Evolutionary conservation across 1,284 basidiomycete genomes (phyloP).

Genomic region (Amylostereum areolatum): DNA sequence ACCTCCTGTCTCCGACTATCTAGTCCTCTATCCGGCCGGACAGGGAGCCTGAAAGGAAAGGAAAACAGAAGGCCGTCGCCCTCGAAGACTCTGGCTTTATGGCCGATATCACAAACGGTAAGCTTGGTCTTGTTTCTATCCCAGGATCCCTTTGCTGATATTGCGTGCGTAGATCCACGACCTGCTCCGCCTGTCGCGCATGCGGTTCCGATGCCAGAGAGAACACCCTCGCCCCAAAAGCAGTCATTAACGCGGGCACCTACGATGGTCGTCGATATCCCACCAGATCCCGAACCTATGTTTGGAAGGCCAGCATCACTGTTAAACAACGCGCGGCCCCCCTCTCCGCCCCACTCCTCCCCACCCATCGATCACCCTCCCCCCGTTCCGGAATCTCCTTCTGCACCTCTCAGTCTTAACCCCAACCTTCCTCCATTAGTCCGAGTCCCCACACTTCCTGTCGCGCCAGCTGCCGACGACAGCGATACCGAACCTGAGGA

Average conservation of each 20-base stretch:
- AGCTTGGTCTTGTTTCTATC: constrained; percentile 3
- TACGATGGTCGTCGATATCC: no score
- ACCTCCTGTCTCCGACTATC: constrained; percentile 23
- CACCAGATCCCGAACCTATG: neutral
- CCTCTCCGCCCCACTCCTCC: neutral
- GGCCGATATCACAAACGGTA: constrained; percentile 31
- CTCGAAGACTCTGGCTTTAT: constrained; percentile 16
- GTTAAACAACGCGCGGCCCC: neutral
- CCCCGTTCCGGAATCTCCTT: neutral
- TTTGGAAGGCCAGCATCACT: neutral
- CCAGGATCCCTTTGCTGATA: neutral
- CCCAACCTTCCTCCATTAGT: neutral
- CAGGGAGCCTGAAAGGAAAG: constrained; percentile 18
- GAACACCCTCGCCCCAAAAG: neutral
- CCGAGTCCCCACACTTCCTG: no score
- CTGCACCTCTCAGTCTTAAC: constrained; percentile 2
- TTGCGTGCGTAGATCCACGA: neutral
- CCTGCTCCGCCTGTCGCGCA: neutral
- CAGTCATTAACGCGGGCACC: neutral
- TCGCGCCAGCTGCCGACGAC: neutral
- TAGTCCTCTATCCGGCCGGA: neutral
- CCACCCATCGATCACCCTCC: neutral
- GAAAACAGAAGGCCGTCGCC: constrained; percentile 20
- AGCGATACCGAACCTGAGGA: constrained; percentile 11
- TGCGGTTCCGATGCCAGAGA: neutral